Evolutionary conservation across 257 asterid species (phyloP).

Genomic region (Galeopsis tetrahit): DNA sequence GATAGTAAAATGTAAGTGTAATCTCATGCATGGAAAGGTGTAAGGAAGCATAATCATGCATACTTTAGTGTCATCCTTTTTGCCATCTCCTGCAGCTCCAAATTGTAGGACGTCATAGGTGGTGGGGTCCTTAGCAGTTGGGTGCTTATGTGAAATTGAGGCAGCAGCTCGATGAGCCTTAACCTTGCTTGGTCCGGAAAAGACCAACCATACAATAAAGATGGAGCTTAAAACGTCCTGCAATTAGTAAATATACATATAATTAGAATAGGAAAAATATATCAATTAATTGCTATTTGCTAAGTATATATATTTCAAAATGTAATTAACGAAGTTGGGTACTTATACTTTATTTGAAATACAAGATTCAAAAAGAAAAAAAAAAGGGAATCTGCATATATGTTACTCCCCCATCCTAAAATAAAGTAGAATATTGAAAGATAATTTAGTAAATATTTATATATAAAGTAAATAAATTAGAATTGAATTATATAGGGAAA

Average conservation of each 20-base stretch:
- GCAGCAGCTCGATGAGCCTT: slow-evolving; percentile 2
- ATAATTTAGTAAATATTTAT: no score
- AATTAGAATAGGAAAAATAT: background rate
- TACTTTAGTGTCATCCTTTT: slow-evolving; percentile 38
- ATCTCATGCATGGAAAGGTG: no score
- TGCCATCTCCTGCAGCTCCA: slow-evolving; percentile 47
- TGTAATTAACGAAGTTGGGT: background rate
- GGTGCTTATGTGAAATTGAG: background rate
- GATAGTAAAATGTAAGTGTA: no score
- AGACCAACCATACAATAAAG: slow-evolving; percentile 27
- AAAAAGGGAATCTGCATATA: no score
- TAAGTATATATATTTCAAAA: background rate
- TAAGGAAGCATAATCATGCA: background rate
- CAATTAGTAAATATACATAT: background rate
- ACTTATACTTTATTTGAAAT: background rate
- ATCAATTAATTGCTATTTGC: background rate
- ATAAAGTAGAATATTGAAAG: no score
- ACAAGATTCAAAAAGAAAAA: no score
- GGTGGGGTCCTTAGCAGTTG: background rate
- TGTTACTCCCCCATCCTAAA: no score
- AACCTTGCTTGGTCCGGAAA: slow-evolving; percentile 23
- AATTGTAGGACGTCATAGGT: slow-evolving; percentile 33
- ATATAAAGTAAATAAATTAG: no score
- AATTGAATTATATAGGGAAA: no score
- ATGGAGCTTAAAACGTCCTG: slow-evolving; percentile 15